Evolutionary conservation across 352 stramenopile species (phyloP), one percentile per base, ranked within the genome.

Genomic region (Pythium dissimile): DNA sequence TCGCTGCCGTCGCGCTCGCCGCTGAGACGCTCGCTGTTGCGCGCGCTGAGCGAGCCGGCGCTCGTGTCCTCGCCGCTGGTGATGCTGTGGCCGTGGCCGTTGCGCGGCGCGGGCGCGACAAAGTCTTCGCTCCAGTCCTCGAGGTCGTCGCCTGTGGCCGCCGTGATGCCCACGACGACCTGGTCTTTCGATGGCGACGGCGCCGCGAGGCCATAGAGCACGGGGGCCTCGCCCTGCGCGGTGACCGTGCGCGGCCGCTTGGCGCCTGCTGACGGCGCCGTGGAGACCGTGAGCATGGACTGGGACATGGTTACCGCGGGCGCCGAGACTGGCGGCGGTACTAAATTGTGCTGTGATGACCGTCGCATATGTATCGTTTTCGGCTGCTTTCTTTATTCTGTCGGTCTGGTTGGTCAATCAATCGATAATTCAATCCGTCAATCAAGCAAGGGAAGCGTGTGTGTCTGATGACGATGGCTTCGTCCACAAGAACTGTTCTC

Each of bases 91-190:
- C 52, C 45, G 21, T 12, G 32, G 6, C 30, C 35, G 21, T 45
- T 24, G 21, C 48, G 54, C 24, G 63, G 63, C 28, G 63, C 62
- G 57, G 54, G 51, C 45, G 68, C 61, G 30, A 64, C 48, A 54
- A 72, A 75, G 43, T 92, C 83, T 21, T 67, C 71, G 59, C 69
- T 89, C 83, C 83, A 92, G 68, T 92, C 83, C 57, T 92, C 83
- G 1, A 92, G 64, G 27, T 78, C 83, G 50, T 89, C 83, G 24
- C 86, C 80, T 16, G 60, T 64, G 11, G 80, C 82, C 0, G 83
- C 80, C 2, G 80, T 65, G 51, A 92, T 80, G 8, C 83, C 83
- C 7, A 89, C 79, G 12, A 92, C 83, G 21, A 90, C 80, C 35
- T 89, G 80, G 48, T 88, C 77, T 52, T 48, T 55, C 38, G 37